phyloP scores from a whole-genome alignment of 2,329 filamentous ascomycete genomes.

The Calonectria hongkongensis region DNA sequence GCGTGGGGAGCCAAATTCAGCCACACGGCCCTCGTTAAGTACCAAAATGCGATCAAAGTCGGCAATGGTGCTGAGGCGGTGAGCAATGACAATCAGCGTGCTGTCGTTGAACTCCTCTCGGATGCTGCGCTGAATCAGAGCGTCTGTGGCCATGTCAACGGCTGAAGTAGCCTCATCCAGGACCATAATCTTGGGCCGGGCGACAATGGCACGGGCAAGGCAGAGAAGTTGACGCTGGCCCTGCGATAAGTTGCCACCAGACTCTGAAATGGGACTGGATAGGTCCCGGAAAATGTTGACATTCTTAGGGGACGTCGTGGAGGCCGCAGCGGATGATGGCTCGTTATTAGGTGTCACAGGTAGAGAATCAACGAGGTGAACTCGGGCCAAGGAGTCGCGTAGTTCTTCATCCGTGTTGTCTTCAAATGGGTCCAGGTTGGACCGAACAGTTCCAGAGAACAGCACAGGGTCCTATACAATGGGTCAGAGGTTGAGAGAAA shows the following conservation, averaged over 20 bases:
- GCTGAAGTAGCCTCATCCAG: conserved; percentile 87
- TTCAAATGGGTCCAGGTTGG: conserved; percentile 86
- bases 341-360: conserved; percentile 62
- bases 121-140: conserved; percentile 83
- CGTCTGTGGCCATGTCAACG: conserved; percentile 86
- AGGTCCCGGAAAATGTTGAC: conserved; percentile 80
- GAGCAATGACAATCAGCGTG: conserved; percentile 84
- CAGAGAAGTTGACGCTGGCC: conserved; percentile 86
- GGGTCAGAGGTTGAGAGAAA: conserved; percentile 35
- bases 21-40: conserved; percentile 79
- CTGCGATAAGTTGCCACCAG: conserved; percentile 84
- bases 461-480: conserved; percentile 81
- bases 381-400: conserved; percentile 80
- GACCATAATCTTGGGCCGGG: conserved; percentile 84
- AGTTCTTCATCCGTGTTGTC: conserved; percentile 82
- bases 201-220: conserved; percentile 82
- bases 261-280: conserved; percentile 79
- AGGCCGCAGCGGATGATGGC: conserved; percentile 60
- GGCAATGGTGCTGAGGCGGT: conserved; percentile 84
- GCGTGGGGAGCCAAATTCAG: conserved; percentile 79
- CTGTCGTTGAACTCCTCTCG: conserved; percentile 81
- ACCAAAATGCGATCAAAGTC: conserved; percentile 86
- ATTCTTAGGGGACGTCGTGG: conserved; percentile 67
- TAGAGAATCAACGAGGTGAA: conserved; percentile 76
- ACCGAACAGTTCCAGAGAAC: conserved; percentile 85